Evolutionary conservation across 2,329 filamentous ascomycete species (phyloP), one percentile per base, ranked within the genome.

Genomic region (Scytalidium sp.): DNA sequence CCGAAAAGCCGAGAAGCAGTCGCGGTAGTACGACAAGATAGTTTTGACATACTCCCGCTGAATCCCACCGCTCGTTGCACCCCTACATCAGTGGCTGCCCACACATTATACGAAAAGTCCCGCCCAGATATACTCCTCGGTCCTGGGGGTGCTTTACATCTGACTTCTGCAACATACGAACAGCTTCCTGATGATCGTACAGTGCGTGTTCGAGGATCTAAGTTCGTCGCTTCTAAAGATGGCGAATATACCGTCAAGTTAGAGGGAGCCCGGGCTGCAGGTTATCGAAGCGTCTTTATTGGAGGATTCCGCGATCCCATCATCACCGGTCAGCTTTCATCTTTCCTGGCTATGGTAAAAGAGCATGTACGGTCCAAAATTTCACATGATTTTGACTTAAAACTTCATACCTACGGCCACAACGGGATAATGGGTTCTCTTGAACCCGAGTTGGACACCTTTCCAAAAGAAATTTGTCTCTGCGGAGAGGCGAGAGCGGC

Each of bases 81-180:
- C 0, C 69, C 74, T 0, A 50, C 74, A 0, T 74, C 72, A 0
- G 75, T 80, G 0, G 75, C 75, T 0, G 75, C 77, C 0, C 77
- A 80, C 51, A 73, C 75, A 0, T 58, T 81, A 11, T 81, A 81
- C 45, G 78, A 80, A 62, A 81, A 80, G 51, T 67, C 70, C 0
- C 58, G 77, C 13, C 76, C 78, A 0, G 78, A 80, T 56, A 54
- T 73, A 1, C 56, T 80, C 2, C 53, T 63, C 6, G 78, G 77
- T 0, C 78, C 78, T 0, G 78, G 77, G 0, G 78, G 77, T 0
- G 59, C 63, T 4, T 63, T 80, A 0, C 62, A 74, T 36, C 60
- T 80, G 0, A 62, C 64, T 0, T 41, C 61, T 1, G 65, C 71
- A 1, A 67, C 56, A 3, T 79, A 76, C 50, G 67, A 75, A 50